Conservation (phyloP, 495 filamentous ascomycete species). For the Margaritispora aquatica region DNA sequence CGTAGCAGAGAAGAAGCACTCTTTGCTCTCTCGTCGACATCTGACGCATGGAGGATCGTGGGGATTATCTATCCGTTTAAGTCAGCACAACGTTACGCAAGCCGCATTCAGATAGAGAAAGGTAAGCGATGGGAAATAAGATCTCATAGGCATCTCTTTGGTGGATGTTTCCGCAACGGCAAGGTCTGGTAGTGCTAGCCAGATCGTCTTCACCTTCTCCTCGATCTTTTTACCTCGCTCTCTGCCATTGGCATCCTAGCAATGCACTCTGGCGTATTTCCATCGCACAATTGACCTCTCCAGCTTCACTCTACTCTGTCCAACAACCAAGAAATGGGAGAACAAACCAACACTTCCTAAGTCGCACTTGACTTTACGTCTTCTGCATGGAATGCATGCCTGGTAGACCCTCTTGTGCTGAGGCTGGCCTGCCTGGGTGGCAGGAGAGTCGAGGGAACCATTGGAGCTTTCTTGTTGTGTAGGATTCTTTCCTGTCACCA, state of each 20-base stretch:
- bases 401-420: conserved; percentile 75
- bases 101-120: not conserved
- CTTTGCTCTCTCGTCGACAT: conserved; percentile 87
- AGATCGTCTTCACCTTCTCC: too few species aligned
- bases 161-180: too few species aligned
- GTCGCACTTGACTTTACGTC: conserved; percentile 90
- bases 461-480: conserved; percentile 15
- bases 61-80: conserved; percentile 59
- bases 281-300: too few species aligned
- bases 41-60: conserved; percentile 83
- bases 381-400: conserved; percentile 86
- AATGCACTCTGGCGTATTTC: too few species aligned
- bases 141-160: too few species aligned
- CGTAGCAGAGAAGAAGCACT: conserved; percentile 96
- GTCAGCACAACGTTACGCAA: not conserved
- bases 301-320: too few species aligned
- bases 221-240: too few species aligned
- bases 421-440: conserved; percentile 12
- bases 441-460: conserved; percentile 9
- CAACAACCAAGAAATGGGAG: not conserved
- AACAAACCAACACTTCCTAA: conserved; percentile 63
- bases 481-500: conserved; percentile 12
- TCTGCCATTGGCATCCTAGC: too few species aligned
- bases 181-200: too few species aligned
- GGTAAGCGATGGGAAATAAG: not conserved